Conservation (phyloP, 2,329 filamentous ascomycete species). For the Cercospora canescens region DNA sequence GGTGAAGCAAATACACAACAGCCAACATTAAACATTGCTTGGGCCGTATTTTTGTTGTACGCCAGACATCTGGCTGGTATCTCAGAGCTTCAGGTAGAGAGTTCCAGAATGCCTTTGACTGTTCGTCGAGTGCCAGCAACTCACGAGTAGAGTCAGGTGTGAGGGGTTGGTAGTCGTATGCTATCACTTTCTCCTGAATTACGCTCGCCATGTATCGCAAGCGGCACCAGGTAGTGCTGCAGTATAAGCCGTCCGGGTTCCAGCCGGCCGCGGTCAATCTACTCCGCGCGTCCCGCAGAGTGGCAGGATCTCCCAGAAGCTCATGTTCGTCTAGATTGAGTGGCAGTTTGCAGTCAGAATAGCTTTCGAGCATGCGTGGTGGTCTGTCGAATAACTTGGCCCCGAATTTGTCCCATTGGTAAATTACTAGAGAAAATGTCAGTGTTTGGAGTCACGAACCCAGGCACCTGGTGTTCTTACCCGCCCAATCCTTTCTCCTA, state of each 20-base stretch:
- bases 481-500: slow-evolving; percentile 17
- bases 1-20: slow-evolving; percentile 20
- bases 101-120: background rate
- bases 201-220: slow-evolving; percentile 11
- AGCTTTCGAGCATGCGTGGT: slow-evolving; percentile 15
- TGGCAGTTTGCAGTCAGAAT: slow-evolving; percentile 10
- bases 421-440: background rate
- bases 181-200: slow-evolving; percentile 11
- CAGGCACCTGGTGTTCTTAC: background rate
- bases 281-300: slow-evolving; percentile 9
- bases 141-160: background rate
- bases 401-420: slow-evolving; percentile 26
- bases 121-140: background rate
- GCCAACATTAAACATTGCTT: slow-evolving; percentile 18
- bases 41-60: slow-evolving; percentile 8
- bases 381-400: slow-evolving; percentile 24
- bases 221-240: slow-evolving; percentile 19
- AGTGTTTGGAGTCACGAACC: background rate
- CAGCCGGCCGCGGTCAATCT: slow-evolving; percentile 16
- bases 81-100: slow-evolving; percentile 5
- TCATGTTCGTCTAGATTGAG: slow-evolving; percentile 11
- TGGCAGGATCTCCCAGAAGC: background rate
- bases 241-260: slow-evolving; percentile 10
- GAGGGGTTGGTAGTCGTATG: background rate
- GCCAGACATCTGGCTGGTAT: slow-evolving; percentile 23